Evolutionary conservation across 2,329 filamentous ascomycete genomes (phyloP), one percentile per base, ranked within the genome.

Genomic region (Sporothrix euskadiensis): DNA sequence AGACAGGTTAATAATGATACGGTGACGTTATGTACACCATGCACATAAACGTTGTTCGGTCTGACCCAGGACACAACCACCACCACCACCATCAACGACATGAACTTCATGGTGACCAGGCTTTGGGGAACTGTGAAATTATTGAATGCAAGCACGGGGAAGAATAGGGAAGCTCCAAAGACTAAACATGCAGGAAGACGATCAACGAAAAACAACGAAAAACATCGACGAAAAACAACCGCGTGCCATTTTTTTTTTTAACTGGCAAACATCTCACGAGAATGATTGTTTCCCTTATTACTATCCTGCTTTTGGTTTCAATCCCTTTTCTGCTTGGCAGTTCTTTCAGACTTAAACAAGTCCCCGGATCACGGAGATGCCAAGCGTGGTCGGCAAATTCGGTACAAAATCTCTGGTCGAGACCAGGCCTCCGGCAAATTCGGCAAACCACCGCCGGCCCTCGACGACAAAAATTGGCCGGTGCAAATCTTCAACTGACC

Each of bases 361-460:
- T 30, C 52, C 39, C 22, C 9, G 61, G 6, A 30, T 9, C 5
- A 6, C 39, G 22, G 61, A 4, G 61, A 30, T 30, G 61, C 39
- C 39, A 66, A 30, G 61, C 22, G 2, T 47, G 19, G 61, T 66
- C 61, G 61, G 61, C 61, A 66, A 47, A 44, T 66, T 66, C 61
- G 61, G 61, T 16, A 66, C 61, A 66, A 12, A 12, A 30, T 19
- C 6, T 10, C n/a, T 26, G 12, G 32, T n/a, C n/a, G 2, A 44
- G 26, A 44, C 39, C 22, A 16, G 39, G 14, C 61, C 39, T 30
- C 61, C 39, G 61, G 61, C 61, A 66, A 47, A 47, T 19, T 47
- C 61, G 61, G 61, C 39, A 47, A 66, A 44, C 12, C 39, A n/a
- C n/a, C 35, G 35, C 61, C 61, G 39, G 61, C 22, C 39, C 14